Base-by-base conservation (phyloP, 2,329 filamentous ascomycete species). In the Cladophialophora yegresii region DNA sequence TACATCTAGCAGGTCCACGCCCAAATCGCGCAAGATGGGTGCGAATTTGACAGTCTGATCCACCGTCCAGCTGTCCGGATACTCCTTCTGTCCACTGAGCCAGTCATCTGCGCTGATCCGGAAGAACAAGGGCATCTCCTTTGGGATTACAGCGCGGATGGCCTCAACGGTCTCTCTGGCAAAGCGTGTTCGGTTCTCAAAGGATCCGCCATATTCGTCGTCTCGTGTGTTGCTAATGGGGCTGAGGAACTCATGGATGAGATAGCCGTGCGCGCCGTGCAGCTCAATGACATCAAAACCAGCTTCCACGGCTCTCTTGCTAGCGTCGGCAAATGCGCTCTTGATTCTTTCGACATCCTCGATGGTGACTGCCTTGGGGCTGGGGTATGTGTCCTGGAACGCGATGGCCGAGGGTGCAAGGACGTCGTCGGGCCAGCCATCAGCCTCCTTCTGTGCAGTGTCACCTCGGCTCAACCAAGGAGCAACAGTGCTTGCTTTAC, bases 1-100 rank as follows among this genome's bases (percentile, higher is more conserved):
- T 63, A 96, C 86, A 75, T 97, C 93, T 32, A 96, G 82, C 16
- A 96, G 80, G 74, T 97, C 93, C 50, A 96, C 84, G 32, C 93
- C 93, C 12, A 83, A 80, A 0, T 83, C 84, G 0, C 90, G 89
- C 0, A 97, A 83, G 9, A 89, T 79, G 73, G 81, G 74, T 0
- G 90, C 88, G 1, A 95, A 82, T 55, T 80, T 80, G 32, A 86
- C 80, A 0, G 86, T 87, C 61, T 93, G 83, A 16, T 86, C 82
- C 2, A 85, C 70, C 0, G 83, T 89, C 90, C 91, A 95, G 71
- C 83, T 85, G 69, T 87, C 83, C 80, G 81, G 8, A 80, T 79
- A 0, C 81, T 80, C 55, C 83, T 81, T 63, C 83, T 80, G 64
- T 20, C 61, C 67, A 28, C 92, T 87, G 0, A 93, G 81, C 88